Conservation (phyloP, 805 yeast genomes). For the Metschnikowia santaceciliae region DNA sequence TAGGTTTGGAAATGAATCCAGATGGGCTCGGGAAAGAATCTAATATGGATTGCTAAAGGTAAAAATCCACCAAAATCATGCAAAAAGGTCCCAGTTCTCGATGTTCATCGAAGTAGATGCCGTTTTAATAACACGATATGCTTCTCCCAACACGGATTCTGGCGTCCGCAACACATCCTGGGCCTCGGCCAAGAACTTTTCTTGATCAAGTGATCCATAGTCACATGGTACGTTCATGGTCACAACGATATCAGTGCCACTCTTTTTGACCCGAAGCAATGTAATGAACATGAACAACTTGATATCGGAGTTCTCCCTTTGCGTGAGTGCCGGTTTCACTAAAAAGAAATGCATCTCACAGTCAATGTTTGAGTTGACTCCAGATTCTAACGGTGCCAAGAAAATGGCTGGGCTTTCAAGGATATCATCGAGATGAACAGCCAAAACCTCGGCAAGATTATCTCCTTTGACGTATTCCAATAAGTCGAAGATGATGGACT, state of each 20-base stretch:
- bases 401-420: constrained; percentile 23
- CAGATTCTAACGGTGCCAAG: constrained; percentile 17
- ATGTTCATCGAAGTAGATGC: constrained; percentile 32
- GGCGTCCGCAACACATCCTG: constrained; percentile 3
- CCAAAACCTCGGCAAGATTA: constrained; percentile 40
- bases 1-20: no score
- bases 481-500: constrained; percentile 61
- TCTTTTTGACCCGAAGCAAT: constrained; percentile 48
- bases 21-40: no score
- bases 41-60: no score
- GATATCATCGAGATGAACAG: constrained; percentile 55
- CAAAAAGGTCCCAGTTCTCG: constrained; percentile 37
- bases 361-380: constrained; percentile 6
- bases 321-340: constrained; percentile 17
- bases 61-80: background rate
- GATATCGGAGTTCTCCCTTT: constrained; percentile 11
- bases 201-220: constrained; percentile 9
- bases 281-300: constrained; percentile 50
- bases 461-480: constrained; percentile 47
- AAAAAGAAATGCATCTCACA: constrained; percentile 16
- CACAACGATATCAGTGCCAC: constrained; percentile 57
- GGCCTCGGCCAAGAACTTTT: constrained; percentile 9
- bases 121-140: constrained; percentile 23
- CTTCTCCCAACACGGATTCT: constrained; percentile 10
- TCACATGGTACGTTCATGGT: constrained; percentile 54